These are phyloP conservation scores for Aspergillus tamarii DNA, from an alignment of 2,329 filamentous ascomycete species.

Conservation along the genomic window DNA sequence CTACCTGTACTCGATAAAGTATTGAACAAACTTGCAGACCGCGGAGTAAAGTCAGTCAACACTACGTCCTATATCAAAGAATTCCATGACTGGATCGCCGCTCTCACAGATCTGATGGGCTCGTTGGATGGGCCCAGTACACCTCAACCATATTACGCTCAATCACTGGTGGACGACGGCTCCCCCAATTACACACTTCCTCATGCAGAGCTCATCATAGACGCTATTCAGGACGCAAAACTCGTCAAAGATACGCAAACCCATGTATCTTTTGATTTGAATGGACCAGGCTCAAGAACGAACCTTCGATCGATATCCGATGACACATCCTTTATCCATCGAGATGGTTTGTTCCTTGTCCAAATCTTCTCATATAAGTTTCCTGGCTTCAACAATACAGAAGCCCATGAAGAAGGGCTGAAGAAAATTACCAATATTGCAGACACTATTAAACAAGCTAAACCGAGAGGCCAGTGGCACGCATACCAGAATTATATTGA, in stretches of 20 bases:
- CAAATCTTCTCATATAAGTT: slow-evolving; percentile 8
- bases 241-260: background rate
- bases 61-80: background rate
- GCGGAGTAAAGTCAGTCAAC: background rate
- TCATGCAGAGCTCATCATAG: background rate
- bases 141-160: slow-evolving; percentile 9
- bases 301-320: background rate
- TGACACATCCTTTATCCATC: slow-evolving; percentile 5
- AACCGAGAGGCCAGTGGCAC: background rate
- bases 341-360: slow-evolving; percentile 2
- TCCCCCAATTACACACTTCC: background rate
- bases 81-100: slow-evolving; percentile 6
- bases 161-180: slow-evolving; percentile 11
- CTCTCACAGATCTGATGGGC: slow-evolving; percentile 13
- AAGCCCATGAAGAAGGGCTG: background rate
- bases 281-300: slow-evolving; percentile 1
- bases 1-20: background rate
- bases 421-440: background rate
- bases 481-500: slow-evolving; percentile 12
- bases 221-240: background rate
- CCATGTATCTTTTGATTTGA: slow-evolving; percentile 8
- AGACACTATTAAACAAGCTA: background rate
- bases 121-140: background rate
- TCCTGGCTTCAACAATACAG: background rate
- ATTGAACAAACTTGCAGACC: background rate